Evolutionary conservation across 352 stramenopile genomes (phyloP).

Genomic region (Phytophthora sp.): DNA sequence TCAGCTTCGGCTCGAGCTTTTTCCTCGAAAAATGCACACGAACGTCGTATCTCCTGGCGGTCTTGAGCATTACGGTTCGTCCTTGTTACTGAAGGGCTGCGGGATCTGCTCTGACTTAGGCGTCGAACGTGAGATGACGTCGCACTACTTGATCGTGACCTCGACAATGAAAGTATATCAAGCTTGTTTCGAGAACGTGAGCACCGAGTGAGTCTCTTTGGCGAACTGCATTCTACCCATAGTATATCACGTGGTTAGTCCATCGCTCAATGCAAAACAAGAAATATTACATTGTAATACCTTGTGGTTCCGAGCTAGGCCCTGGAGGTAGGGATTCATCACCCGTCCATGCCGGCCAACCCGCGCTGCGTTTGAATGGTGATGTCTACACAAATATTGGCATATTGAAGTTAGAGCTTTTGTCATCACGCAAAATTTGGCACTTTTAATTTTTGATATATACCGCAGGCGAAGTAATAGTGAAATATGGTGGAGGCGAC

Average conservation of each 20-base stretch:
- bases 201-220: slow-evolving; percentile 7
- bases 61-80: slow-evolving; percentile 12
- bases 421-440: too few relatives aligned
- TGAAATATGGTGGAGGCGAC: slow-evolving; percentile 30
- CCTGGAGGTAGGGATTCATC: slow-evolving; percentile 23
- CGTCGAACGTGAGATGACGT: slow-evolving; percentile 21
- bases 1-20: slow-evolving; percentile 57
- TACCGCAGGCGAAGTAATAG: slow-evolving; percentile 23
- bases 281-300: slow-evolving; percentile 1
- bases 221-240: slow-evolving; percentile 20
- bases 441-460: neutral
- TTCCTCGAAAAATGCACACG: slow-evolving; percentile 65
- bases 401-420: neutral
- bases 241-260: neutral
- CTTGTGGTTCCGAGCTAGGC: slow-evolving; percentile 14
- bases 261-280: neutral
- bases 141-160: slow-evolving; percentile 1
- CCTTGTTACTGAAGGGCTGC: slow-evolving; percentile 28
- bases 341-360: slow-evolving; percentile 32
- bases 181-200: slow-evolving; percentile 28
- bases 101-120: slow-evolving; percentile 19
- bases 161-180: slow-evolving; percentile 6
- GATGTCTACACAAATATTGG: slow-evolving; percentile 19
- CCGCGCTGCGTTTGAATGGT: slow-evolving; percentile 33
- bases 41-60: slow-evolving; percentile 38